These are phyloP conservation scores for Aureobasidium leucospermi DNA, from an alignment of 2,329 filamentous ascomycete genomes.

Conservation along the genomic window DNA sequence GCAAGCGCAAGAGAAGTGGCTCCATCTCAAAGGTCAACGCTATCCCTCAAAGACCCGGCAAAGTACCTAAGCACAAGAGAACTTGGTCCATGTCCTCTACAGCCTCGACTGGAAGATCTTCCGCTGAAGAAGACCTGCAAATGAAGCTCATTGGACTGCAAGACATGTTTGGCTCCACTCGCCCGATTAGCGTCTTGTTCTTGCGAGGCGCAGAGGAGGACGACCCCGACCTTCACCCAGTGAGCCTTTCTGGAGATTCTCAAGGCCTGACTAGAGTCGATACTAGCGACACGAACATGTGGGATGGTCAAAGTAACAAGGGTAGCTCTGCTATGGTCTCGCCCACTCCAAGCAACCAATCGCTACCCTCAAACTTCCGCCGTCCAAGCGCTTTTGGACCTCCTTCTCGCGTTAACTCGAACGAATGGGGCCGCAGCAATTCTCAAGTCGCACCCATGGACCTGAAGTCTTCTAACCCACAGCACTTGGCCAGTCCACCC, in stretches of 20 bases:
- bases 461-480: constrained; percentile 29
- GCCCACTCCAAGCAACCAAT: constrained; percentile 42
- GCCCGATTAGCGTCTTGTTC: constrained; percentile 70
- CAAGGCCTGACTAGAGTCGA: constrained; percentile 51
- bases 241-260: constrained; percentile 62
- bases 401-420: constrained; percentile 38
- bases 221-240: constrained; percentile 71
- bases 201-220: constrained; percentile 69
- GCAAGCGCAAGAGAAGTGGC: constrained; percentile 54
- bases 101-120: constrained; percentile 36
- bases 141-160: constrained; percentile 70
- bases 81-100: constrained; percentile 90
- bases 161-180: constrained; percentile 82
- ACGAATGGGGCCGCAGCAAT: constrained; percentile 41
- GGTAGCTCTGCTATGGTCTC: constrained; percentile 50
- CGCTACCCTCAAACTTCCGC: constrained; percentile 39
- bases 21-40: constrained; percentile 40
- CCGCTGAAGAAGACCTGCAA: constrained; percentile 63
- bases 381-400: constrained; percentile 37
- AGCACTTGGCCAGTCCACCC: constrained; percentile 39
- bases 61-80: constrained; percentile 81
- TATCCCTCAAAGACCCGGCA: constrained; percentile 59
- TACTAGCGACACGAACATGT: constrained; percentile 39
- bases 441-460: constrained; percentile 48
- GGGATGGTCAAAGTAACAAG: constrained; percentile 45